Percentiles rank a stretch among this genome's conserved stretches.
Evolutionary conservation across 371 early-diverging fungal genomes (phyloP).

Genomic region (Apophysomyces ossiformis): DNA sequence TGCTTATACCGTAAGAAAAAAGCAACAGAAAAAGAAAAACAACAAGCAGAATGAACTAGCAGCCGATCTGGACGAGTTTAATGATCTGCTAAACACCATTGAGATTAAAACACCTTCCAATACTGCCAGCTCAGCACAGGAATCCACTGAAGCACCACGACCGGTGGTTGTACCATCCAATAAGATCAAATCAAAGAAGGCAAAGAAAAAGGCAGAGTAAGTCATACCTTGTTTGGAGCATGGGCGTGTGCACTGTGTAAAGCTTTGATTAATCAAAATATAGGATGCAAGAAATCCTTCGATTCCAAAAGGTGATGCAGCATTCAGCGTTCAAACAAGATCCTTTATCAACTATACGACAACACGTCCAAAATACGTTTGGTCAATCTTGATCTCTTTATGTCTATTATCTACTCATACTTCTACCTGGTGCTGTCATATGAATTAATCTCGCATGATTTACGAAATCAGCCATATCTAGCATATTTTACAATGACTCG

Average conservation of each 20-base stretch:
- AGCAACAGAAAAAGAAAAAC: slow-evolving; percentile 47
- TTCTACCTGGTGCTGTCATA: neutral
- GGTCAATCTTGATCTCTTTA: slow-evolving; percentile 9
- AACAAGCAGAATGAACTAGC: slow-evolving; percentile 37
- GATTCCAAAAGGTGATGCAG: slow-evolving; percentile 72
- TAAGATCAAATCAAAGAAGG: slow-evolving; percentile 51
- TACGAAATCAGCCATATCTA: too few species aligned
- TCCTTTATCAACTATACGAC: slow-evolving; percentile 69
- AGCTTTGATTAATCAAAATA: neutral
- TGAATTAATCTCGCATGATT: too few species aligned
- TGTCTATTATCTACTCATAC: too few species aligned
- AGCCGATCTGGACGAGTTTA: slow-evolving; percentile 43
- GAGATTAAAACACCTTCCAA: slow-evolving; percentile 15
- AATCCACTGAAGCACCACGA: slow-evolving; percentile 23
- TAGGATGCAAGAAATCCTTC: slow-evolving; percentile 68
- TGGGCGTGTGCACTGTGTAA: neutral
- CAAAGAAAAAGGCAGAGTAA: slow-evolving; percentile 60
- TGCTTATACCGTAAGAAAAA: slow-evolving; percentile 52
- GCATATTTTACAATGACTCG: too few species aligned
- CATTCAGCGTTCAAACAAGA: slow-evolving; percentile 73
- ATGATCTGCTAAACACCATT: slow-evolving; percentile 48
- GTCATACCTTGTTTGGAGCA: slow-evolving; percentile 13
- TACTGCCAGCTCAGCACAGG: slow-evolving; percentile 23
- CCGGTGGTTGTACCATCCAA: slow-evolving; percentile 30
- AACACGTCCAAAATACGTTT: slow-evolving; percentile 75